Percentiles rank a stretch among this genome's conserved stretches.
These are phyloP conservation scores for Amborella trichopoda DNA, from an alignment of 164 flowering plant genomes.

Conservation along the genomic window DNA sequence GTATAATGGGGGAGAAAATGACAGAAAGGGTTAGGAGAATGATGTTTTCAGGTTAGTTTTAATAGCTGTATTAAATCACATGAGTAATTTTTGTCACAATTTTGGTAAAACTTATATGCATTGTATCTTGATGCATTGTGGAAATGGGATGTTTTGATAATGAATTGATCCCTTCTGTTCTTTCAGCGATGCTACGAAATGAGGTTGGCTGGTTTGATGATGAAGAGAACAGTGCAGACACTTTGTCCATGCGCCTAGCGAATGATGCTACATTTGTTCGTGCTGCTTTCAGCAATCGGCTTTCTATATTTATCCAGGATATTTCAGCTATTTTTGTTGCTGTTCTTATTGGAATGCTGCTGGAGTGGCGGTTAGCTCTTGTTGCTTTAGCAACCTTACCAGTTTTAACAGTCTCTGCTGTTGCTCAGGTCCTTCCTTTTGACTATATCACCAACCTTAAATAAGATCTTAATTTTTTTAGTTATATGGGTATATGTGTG, in stretches of 20 bases:
- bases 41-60: conserved; percentile 88
- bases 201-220: conserved; percentile 99
- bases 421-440: conserved; percentile 97
- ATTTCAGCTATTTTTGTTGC: conserved; percentile 81
- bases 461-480: no score
- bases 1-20: conserved; percentile 99
- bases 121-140: background rate
- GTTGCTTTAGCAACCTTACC: conserved; percentile 93
- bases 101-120: background rate
- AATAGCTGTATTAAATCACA: background rate
- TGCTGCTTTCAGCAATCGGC: conserved; percentile 95
- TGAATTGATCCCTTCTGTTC: conserved; percentile 1
- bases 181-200: conserved; percentile 87
- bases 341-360: conserved; percentile 71
- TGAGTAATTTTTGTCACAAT: background rate
- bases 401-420: conserved; percentile 63
- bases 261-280: conserved; percentile 99
- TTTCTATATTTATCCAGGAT: conserved; percentile 91
- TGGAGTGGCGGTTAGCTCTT: conserved; percentile 88
- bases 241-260: conserved; percentile 90
- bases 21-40: conserved; percentile 97
- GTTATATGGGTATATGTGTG: no score
- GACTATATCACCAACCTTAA: no score
- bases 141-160: background rate
- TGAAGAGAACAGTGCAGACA: conserved; percentile 92